A percentile compares a stretch with the other conserved stretches of the same genome.
Conservation (phyloP, 352 stramenopile species). For the Elongisporangium prolatum region DNA sequence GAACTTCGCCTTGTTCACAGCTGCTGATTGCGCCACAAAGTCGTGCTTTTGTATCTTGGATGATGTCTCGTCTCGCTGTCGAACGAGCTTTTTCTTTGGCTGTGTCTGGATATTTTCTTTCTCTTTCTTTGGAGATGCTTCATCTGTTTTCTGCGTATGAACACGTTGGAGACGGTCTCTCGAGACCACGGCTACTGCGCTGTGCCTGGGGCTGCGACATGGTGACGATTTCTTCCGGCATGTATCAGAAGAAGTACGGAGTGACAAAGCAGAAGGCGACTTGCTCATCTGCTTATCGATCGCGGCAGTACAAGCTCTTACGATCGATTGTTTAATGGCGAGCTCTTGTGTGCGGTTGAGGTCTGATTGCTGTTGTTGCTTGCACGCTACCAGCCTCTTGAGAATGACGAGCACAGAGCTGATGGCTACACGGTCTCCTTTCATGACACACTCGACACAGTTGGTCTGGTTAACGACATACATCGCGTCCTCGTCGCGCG, state of each 20-base stretch:
- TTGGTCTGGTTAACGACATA: slow-evolving; percentile 41
- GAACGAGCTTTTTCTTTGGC: neutral
- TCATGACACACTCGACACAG: slow-evolving; percentile 30
- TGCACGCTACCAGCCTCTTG: slow-evolving; percentile 17
- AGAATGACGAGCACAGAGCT: slow-evolving; percentile 42
- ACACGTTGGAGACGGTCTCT: neutral
- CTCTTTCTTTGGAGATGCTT: neutral
- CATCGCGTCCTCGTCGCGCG: slow-evolving; percentile 35
- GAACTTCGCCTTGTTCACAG: slow-evolving; percentile 3
- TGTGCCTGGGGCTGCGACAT: neutral
- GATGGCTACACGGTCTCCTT: slow-evolving; percentile 31
- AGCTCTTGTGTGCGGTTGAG: neutral
- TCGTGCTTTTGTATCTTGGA: neutral
- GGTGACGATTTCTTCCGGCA: neutral
- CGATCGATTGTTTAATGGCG: neutral
- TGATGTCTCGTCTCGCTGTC: neutral
- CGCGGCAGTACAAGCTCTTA: neutral
- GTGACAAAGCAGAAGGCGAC: neutral
- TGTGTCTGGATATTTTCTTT: neutral
- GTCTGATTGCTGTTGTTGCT: neutral
- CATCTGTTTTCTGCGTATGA: neutral
- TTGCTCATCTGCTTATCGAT: neutral
- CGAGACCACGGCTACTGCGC: no score
- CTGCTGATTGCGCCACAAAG: neutral
- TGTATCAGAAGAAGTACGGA: neutral